Evolutionary conservation across 768 basidiomycete species (phyloP), one percentile per base, ranked within the genome.

Genomic region (Vararia minispora): DNA sequence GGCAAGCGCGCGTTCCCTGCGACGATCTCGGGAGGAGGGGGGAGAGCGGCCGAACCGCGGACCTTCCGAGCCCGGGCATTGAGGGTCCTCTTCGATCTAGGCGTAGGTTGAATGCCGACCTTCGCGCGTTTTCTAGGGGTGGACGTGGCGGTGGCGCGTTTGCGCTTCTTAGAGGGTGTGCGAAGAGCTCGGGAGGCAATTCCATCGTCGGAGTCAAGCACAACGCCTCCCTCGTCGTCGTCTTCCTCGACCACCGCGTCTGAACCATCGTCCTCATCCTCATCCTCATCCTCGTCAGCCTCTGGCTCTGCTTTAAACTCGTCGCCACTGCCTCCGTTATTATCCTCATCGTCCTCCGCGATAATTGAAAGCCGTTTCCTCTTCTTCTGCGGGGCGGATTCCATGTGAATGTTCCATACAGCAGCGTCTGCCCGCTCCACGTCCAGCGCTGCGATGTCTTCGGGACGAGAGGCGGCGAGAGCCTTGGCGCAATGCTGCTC

Each of bases 161-260:
- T 72, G 20, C 76, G 71, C 50, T 73, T 73, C 23, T 65, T 61
- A 16, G 63, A 65, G 1, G 78, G 78, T 11, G 77, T 82, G 31
- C 61, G 63, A 4, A 68, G 69, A 12, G 52, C 42, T 38, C 58
- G 18, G 16, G 11, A 17, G 20, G 28, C 6, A 42, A 47, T 52
- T n/a, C 53, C 52, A 16, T 41, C 44, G 34, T 47, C 46, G 12
- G 49, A 39, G 23, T 50, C 44, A 25, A 55, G 55, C 28, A 46
- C 43, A 21, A 46, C 37, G 32, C 28, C 35, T 46, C n/a, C 43
- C 13, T 48, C 52, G 16, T 53, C 52, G 18, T 41, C 44, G 34
- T 47, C 46, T 10, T 50, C 41, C 22, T 50, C 44, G 26, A 55
- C 55, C 28, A 46, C 43, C 22, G 46, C 37, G 32, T 30, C 35